phyloP scores from a whole-genome alignment of 192 early-diverging fungal species.

The Rhizophagus prolifer region DNA sequence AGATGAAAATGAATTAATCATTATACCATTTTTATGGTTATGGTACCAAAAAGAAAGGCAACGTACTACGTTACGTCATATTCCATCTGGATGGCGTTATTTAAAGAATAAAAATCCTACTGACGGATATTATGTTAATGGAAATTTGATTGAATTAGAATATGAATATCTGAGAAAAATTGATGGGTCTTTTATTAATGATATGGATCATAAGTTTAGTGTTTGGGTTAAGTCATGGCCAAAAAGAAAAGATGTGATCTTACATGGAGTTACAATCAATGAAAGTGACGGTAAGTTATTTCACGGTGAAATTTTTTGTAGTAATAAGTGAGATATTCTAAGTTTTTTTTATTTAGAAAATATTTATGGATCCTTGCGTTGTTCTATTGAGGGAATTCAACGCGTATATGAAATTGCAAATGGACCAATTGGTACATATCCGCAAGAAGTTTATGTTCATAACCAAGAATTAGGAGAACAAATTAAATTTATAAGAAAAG shows the following conservation, averaged over 20 bases:
- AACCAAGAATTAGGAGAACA: conserved; percentile 46
- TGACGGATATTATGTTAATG: conserved; percentile 37
- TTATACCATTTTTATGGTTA: conserved; percentile 50
- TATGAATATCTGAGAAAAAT: conserved; percentile 43
- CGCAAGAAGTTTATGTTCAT: conserved; percentile 51
- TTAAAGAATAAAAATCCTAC: conserved; percentile 46
- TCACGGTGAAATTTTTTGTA: background rate
- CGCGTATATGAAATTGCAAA: conserved; percentile 51
- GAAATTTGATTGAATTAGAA: conserved; percentile 42
- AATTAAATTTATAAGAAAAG: conserved; percentile 43
- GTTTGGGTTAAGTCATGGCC: conserved; percentile 9
- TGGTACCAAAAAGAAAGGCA: conserved; percentile 49
- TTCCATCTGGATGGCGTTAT: conserved; percentile 53
- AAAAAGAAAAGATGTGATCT: background rate
- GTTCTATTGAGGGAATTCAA: conserved; percentile 44
- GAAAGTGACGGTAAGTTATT: background rate
- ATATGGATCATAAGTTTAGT: conserved; percentile 38
- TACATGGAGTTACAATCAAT: background rate
- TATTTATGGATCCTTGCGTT: conserved; percentile 3
- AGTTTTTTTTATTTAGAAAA: background rate
- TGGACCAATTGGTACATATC: conserved; percentile 33
- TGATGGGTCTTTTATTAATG: conserved; percentile 32
- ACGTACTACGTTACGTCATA: conserved; percentile 42
- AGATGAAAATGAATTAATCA: conserved; percentile 38
- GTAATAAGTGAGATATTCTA: background rate